Percentiles rank a stretch among this genome's conserved stretches.
Evolutionary conservation across 805 yeast genomes (phyloP).

Genomic region (Grigorovia transvaalensis): DNA sequence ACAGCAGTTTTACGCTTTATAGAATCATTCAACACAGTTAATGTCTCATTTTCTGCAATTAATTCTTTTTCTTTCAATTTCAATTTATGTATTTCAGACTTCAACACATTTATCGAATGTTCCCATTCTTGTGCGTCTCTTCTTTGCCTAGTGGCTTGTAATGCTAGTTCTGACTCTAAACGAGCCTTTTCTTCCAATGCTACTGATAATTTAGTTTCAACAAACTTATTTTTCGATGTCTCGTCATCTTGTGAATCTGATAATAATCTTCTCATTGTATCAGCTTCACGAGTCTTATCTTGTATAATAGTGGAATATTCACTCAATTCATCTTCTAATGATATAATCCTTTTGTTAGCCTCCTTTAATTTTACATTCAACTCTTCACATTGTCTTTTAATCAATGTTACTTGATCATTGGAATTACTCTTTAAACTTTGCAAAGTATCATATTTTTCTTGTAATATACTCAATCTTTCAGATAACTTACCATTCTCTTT

Average conservation of each 20-base stretch:
- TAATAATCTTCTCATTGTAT: conserved; percentile 58
- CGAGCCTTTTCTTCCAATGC: conserved; percentile 51
- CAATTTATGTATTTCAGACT: conserved; percentile 27
- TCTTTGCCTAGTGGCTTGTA: conserved; percentile 42
- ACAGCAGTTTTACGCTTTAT: conserved; percentile 22
- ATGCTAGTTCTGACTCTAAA: conserved; percentile 43
- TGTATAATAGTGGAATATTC: conserved; percentile 65
- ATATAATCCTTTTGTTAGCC: conserved; percentile 46
- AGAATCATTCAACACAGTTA: conserved; percentile 23
- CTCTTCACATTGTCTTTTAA: conserved; percentile 66
- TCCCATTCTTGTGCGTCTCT: conserved; percentile 58
- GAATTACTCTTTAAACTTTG: conserved; percentile 31
- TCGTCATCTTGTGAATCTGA: conserved; percentile 57
- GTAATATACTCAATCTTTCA: conserved; percentile 33
- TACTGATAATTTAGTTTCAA: conserved; percentile 41
- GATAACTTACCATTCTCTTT: conserved; percentile 33
- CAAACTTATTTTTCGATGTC: conserved; percentile 41
- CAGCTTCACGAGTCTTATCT: conserved; percentile 71
- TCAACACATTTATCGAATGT: conserved; percentile 34
- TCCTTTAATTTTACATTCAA: conserved; percentile 58
- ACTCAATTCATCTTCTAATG: conserved; percentile 70
- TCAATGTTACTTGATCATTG: conserved; percentile 36
- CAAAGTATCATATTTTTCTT: conserved; percentile 31
- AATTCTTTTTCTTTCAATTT: conserved; percentile 30
- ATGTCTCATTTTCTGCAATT: conserved; percentile 22